A percentile compares a stretch with the other conserved stretches of the same genome.
phyloP scores from a whole-genome alignment of 257 asterid species.

The Sherardia arvensis region DNA sequence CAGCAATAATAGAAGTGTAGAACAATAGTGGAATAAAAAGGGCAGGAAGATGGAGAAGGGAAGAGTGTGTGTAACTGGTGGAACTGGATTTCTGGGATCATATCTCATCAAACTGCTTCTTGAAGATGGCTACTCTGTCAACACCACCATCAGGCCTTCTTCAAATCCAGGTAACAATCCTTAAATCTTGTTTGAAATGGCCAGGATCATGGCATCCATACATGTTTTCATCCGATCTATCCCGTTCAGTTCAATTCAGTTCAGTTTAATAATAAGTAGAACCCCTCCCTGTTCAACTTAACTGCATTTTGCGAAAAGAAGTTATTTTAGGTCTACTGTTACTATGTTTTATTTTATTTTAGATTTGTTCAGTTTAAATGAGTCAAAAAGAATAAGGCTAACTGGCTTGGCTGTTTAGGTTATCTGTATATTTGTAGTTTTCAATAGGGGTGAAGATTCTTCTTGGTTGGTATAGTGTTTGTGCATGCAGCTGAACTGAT shows the following conservation, averaged over 20 bases:
- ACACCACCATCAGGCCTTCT: not conserved
- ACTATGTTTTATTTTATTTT: too few species aligned
- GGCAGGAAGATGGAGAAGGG: constrained; percentile 6
- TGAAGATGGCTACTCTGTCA: not conserved
- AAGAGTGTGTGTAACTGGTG: constrained; percentile 33
- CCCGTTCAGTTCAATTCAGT: too few species aligned
- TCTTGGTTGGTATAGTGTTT: not conserved
- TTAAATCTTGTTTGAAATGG: not conserved
- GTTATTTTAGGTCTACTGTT: too few species aligned
- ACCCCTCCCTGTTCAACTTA: too few species aligned
- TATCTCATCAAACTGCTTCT: constrained; percentile 34
- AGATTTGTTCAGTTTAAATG: too few species aligned
- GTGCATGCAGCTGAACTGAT: not conserved
- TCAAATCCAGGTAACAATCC: not conserved
- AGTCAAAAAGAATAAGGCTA: too few species aligned
- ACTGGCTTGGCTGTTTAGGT: too few species aligned
- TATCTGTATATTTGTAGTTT: too few species aligned
- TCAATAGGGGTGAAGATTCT: not conserved
- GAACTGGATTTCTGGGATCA: constrained; percentile 34
- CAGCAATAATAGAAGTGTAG: too few species aligned
- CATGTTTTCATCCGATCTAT: not conserved
- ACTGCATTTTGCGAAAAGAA: too few species aligned
- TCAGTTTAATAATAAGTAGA: not conserved
- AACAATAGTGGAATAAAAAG: not conserved
- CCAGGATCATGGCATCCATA: too few species aligned